Base-by-base conservation (phyloP, 768 basidiomycete species). In the Mycena rebaudengoi region DNA sequence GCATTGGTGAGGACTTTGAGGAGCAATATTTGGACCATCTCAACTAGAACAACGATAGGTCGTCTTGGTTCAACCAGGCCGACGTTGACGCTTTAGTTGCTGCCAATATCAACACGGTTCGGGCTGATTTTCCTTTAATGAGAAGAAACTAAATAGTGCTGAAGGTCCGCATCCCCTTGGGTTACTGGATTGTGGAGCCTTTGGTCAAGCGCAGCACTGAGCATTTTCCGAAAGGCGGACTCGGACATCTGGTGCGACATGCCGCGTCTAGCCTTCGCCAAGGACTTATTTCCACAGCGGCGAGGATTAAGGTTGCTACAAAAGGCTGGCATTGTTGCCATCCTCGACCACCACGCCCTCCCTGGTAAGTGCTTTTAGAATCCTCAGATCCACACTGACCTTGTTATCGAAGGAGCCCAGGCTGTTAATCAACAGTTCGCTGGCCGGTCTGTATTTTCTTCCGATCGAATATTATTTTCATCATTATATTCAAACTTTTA, bases 181-280 rank as follows among this genome's bases (percentile, higher is more conserved):
- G 92, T 0, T 94, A 90, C 72, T 94, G 92, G 92, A 88, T 94
- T 46, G 78, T 94, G 8, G 92, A 94, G 71, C 81, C 80, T 4
- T 78, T 94, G 8, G 92, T 94, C 0, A 71, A 93, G 71, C 82
- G 88, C 5, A 67, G 69, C 1, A 79, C 76, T 2, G 92, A 94
- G 71, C 83, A 80, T 45, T 94, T 83, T 71, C 89, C 91, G 14
- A 83, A 85, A 33, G 92, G 92, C 20, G 92, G 92, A 28, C 81
- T 94, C 32, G 56, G 69, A 4, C 84, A 88, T 50, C 81, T 94
- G 33, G 92, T 91, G 63, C 51, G 84, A 71, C 18, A 30, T 25
- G 55, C 7, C 40, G 50, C n/a, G 29, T 30, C n/a, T 57, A 30
- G 12, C 18, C 16, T 43, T 13, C 33, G 4, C 13, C n/a, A 48